These are phyloP conservation scores for Xylaria sp. DNA, from an alignment of 2,329 filamentous ascomycete species.

Conservation along the genomic window DNA sequence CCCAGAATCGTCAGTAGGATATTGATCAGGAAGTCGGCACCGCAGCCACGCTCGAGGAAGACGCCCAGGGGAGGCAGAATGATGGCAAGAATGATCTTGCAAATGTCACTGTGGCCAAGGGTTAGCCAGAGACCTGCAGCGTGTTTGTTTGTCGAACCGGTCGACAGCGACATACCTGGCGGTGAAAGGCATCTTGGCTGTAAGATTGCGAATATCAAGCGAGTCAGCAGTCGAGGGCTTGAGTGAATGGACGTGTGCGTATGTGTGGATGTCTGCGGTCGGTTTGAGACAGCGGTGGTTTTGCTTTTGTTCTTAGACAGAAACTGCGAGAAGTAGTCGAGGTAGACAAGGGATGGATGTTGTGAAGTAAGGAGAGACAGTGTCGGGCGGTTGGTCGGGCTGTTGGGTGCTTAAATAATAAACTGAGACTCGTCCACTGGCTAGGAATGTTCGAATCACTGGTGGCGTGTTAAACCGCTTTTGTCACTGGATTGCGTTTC, in stretches of 20 bases:
- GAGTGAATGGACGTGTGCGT: background rate
- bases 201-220: background rate
- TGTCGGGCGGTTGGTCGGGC: background rate
- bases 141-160: background rate
- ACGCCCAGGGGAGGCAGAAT: conserved; percentile 82
- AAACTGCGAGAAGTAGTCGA: background rate
- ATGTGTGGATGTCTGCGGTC: background rate
- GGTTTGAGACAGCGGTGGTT: background rate
- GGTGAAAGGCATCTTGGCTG: conserved; percentile 65
- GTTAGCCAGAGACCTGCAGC: conserved; percentile 1
- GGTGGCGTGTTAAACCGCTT: conserved; percentile 28
- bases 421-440: conserved; percentile 23
- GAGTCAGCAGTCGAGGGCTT: background rate
- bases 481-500: conserved; percentile 30
- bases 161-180: conserved; percentile 59
- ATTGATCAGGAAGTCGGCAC: conserved; percentile 82
- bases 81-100: conserved; percentile 80
- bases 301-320: background rate
- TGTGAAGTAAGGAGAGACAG: conserved; percentile 1
- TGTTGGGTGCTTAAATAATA: conserved; percentile 32
- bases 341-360: conserved; percentile 3
- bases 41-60: conserved; percentile 84
- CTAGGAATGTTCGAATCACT: conserved; percentile 24
- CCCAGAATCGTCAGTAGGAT: conserved; percentile 78
- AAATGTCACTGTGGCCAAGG: conserved; percentile 60